A percentile compares a stretch with the other conserved stretches of the same genome.
These are phyloP conservation scores for Aureobasidium lini DNA, from an alignment of 2,329 filamentous ascomycete species.

Conservation along the genomic window DNA sequence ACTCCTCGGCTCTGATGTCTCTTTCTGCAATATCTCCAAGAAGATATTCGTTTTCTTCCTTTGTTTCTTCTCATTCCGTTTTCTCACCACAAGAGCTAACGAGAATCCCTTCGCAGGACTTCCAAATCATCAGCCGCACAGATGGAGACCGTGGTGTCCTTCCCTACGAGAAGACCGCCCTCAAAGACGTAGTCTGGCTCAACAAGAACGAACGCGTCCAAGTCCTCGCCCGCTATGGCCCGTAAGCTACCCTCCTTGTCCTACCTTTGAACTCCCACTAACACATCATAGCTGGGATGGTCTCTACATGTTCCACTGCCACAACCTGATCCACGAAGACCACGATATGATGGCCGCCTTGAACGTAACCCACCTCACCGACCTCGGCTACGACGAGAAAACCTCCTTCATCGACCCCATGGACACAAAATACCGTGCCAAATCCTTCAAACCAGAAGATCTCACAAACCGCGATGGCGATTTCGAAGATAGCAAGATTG, in stretches of 20 bases:
- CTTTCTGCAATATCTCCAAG: no score
- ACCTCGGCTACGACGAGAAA: constrained; percentile 27
- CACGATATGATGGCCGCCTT: constrained; percentile 38
- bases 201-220: constrained; percentile 43
- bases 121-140: constrained; percentile 45
- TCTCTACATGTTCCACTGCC: constrained; percentile 42
- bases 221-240: constrained; percentile 42
- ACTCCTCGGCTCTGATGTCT: no score
- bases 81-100: constrained; percentile 34
- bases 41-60: no score
- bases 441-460: constrained; percentile 15
- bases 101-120: constrained; percentile 35
- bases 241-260: neutral
- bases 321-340: constrained; percentile 41
- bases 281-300: constrained; percentile 48
- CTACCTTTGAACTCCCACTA: neutral
- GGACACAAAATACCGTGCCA: constrained; percentile 18
- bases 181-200: constrained; percentile 54
- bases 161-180: constrained; percentile 47
- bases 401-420: constrained; percentile 23
- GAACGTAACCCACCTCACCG: constrained; percentile 33
- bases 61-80: no score
- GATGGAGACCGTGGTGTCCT: constrained; percentile 38
- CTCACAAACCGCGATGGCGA: constrained; percentile 17
- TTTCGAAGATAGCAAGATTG: constrained; percentile 20